phyloP scores from a whole-genome alignment of 1,139 yeast genomes.

The Saccharomyces hybrid region DNA sequence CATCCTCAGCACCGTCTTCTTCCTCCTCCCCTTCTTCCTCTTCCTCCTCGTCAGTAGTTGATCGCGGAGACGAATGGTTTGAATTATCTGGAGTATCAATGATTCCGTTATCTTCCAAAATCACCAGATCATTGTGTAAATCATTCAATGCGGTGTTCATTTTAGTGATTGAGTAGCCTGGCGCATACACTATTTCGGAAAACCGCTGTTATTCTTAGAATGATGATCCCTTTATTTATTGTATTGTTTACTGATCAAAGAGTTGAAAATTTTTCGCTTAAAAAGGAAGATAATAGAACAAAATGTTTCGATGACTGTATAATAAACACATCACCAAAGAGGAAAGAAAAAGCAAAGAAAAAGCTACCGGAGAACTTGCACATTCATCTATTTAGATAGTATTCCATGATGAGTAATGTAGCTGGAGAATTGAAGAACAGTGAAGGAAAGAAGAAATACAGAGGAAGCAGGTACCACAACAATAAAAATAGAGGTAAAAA shows the following conservation, averaged over 20 bases:
- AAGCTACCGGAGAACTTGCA: neutral
- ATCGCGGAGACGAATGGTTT: neutral
- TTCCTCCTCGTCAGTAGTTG: neutral
- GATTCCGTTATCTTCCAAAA: neutral
- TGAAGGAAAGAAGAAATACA: neutral
- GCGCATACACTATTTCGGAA: neutral
- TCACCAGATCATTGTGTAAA: neutral
- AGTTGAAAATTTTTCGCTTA: neutral
- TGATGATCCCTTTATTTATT: neutral
- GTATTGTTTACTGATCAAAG: neutral
- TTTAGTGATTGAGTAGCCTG: neutral
- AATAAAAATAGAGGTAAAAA: neutral
- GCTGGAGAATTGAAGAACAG: neutral
- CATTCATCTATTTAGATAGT: neutral
- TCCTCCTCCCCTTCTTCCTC: neutral
- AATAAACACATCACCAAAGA: neutral
- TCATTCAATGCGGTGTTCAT: neutral
- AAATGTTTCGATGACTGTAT: neutral
- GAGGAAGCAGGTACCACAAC: neutral
- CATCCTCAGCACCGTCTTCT: neutral
- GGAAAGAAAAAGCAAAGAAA: neutral
- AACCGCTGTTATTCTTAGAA: neutral
- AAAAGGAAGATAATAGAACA: neutral
- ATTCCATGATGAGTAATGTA: neutral
- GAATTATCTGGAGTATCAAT: neutral